A percentile compares a stretch with the other conserved stretches of the same genome.
Evolutionary conservation across 2,329 filamentous ascomycete genomes (phyloP).

Genomic region (Paecilomyces variotii): DNA sequence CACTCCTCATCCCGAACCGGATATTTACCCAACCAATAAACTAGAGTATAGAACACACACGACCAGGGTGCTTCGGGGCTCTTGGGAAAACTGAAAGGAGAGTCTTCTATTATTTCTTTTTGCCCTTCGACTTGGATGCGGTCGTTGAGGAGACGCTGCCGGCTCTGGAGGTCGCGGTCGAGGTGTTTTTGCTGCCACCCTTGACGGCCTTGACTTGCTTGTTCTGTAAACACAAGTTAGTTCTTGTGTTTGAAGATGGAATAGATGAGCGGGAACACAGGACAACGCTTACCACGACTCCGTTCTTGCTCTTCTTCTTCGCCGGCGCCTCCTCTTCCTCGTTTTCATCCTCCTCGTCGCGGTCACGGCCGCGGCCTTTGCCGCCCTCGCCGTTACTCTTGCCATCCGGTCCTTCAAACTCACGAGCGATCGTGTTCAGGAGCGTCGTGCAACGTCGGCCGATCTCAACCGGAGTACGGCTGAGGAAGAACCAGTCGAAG

Average conservation of each 20-base stretch:
- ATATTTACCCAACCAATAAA: background rate
- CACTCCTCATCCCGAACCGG: background rate
- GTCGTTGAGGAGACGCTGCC: conserved; percentile 76
- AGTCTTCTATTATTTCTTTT: conserved; percentile 37
- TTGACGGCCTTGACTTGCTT: conserved; percentile 89
- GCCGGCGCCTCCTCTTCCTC: conserved; percentile 73
- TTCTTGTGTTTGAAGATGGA: conserved; percentile 2
- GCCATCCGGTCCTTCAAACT: conserved; percentile 66
- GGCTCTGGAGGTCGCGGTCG: conserved; percentile 70
- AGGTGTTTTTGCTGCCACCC: conserved; percentile 63
- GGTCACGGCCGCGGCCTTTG: conserved; percentile 53
- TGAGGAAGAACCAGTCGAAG: conserved; percentile 99
- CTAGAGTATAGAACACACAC: background rate
- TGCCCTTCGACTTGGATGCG: conserved; percentile 42
- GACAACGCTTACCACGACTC: conserved; percentile 63
- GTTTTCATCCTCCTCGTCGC: conserved; percentile 77
- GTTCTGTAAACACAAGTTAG: conserved; percentile 54
- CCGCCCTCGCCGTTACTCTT: conserved; percentile 52
- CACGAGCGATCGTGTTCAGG: conserved; percentile 86
- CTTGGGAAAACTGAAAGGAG: background rate
- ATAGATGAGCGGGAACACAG: background rate
- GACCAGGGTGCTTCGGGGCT: background rate
- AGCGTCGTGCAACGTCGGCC: conserved; percentile 88
- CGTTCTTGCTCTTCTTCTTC: conserved; percentile 91
- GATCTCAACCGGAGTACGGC: conserved; percentile 85